Conservation (phyloP, 371 early-diverging fungal genomes). For the Conidiobolus coronatus region DNA sequence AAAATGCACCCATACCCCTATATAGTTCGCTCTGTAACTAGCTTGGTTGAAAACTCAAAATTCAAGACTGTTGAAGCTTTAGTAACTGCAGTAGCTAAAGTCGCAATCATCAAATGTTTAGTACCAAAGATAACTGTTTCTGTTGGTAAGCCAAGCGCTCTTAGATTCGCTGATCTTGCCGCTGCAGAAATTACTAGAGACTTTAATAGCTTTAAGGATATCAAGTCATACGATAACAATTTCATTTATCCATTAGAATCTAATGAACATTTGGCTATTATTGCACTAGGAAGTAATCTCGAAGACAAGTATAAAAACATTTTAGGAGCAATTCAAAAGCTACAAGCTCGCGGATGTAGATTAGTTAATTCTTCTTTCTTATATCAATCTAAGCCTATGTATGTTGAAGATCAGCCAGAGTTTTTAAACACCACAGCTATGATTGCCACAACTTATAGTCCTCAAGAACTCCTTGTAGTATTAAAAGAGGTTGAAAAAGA, state of each 20-base stretch:
- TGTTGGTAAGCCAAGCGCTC: slow-evolving; percentile 78
- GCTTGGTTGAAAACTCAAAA: slow-evolving; percentile 38
- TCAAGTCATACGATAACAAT: not conserved
- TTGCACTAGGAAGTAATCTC: slow-evolving; percentile 85
- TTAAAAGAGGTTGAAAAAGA: slow-evolving; percentile 64
- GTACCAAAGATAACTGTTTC: slow-evolving; percentile 64
- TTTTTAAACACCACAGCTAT: slow-evolving; percentile 56
- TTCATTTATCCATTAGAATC: no score
- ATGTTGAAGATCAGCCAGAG: slow-evolving; percentile 70
- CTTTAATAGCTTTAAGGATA: slow-evolving; percentile 17
- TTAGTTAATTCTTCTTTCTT: slow-evolving; percentile 86
- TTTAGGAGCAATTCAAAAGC: slow-evolving; percentile 33
- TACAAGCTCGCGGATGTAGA: slow-evolving; percentile 25
- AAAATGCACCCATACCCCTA: slow-evolving; percentile 25
- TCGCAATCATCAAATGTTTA: slow-evolving; percentile 52
- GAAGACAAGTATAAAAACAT: slow-evolving; percentile 67
- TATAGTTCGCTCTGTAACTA: slow-evolving; percentile 51
- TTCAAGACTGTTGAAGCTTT: slow-evolving; percentile 74
- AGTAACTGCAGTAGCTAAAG: slow-evolving; percentile 40
- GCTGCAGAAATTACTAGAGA: slow-evolving; percentile 79
- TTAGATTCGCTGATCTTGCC: slow-evolving; percentile 74
- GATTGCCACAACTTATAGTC: slow-evolving; percentile 47
- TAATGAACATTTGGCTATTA: slow-evolving; percentile 20
- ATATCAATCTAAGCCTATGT: slow-evolving; percentile 93
- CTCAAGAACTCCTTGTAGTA: slow-evolving; percentile 41